Base-by-base conservation (phyloP, 2,329 filamentous ascomycete species). In the Trichoderma brevicompactum region DNA sequence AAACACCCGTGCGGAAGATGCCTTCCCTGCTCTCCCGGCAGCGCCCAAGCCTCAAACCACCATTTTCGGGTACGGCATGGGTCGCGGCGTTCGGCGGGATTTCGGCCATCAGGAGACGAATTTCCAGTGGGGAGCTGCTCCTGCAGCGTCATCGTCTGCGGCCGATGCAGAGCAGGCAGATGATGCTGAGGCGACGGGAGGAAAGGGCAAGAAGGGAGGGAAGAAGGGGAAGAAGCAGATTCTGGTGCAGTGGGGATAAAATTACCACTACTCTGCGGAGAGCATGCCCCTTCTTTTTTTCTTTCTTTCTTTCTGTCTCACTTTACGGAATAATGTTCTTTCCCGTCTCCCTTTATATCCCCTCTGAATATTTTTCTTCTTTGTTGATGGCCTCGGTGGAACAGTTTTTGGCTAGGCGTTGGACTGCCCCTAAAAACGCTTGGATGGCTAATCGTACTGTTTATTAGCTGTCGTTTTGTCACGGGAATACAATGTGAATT, bases 11-110 rank as follows among this genome's bases (percentile, higher is more conserved):
- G 77, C 75, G 53, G 78, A 79, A 50, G 89, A 94, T 68, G 87
- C 88, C 0, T 97, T 97, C 77, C 94, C 94, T 0, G 89, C 92
- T 1, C 83, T 97, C 1, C 94, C 94, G 0, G 83, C 88, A 0
- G 93, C 92, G 1, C 85, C 91, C 0, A 97, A 89, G 72, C 85
- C 85, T 3, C 80, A 81, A 48, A 87, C 85, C 1, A 87, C 85
- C 0, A 86, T 89, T 50, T 87, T 88, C 63, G 85, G 85, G 2
- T 88, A 88, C 70, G 86, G 86, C 2, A 76, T 79, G 5, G 79
- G 86, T 4, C 75, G 78, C 4, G 75, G 80, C 38, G 85, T 89
- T 15, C 79, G 85, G 53, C 76, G 87, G 48, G 86, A 88, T 70
- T 77, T 81, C 44, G 82, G 80, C 8, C 71, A 72, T 6, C 76